Evolutionary conservation across 257 asterid genomes (phyloP), one percentile per base, ranked within the genome.

Genomic region (Ocimum tenuiflorum): DNA sequence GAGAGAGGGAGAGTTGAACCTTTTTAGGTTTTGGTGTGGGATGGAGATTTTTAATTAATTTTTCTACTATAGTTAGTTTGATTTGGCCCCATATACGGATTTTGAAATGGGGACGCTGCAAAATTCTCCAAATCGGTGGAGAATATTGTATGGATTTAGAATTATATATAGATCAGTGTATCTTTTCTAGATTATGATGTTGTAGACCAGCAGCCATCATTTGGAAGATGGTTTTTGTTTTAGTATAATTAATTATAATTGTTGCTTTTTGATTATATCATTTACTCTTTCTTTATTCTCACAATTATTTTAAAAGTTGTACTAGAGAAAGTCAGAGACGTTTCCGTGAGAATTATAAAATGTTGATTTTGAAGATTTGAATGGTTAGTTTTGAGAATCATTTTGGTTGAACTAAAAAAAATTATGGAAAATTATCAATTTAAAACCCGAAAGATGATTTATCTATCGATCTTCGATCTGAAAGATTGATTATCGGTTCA

Each of bases 181-280:
- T 79, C 83, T 80, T 81, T 60, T 72, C 63, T 69, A 78, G 86
- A 88, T 81, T 80, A 61, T 82, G 79, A 29, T 83, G 89, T 71
- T 79, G 80, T 76, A 74, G 84, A 77, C 71, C 76, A 46, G 75
- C 78, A 54, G 73, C 82, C 77, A 78, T 84, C 74, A 89, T 83
- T 69, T 63, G 79, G 77, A 71, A 60, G 85, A 81, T 80, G 81
- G 63, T 55, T 76, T n/a, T 74, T 83, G 76, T 78, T 63, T 73
- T 82, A 69, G 72, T 82, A 35, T 42, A 65, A 75, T 76, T 75
- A 80, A 83, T 78, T 72, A 31, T 31, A 75, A 81, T 74, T 76
- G 82, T 79, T 69, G 66, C 70, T 70, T 77, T 73, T 52, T 3
- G 11, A 53, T 65, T 71, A 46, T 51, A 7, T 35, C 57, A 15